Conservation (phyloP, 1,139 yeast species). For the Taiozyma sp. region DNA sequence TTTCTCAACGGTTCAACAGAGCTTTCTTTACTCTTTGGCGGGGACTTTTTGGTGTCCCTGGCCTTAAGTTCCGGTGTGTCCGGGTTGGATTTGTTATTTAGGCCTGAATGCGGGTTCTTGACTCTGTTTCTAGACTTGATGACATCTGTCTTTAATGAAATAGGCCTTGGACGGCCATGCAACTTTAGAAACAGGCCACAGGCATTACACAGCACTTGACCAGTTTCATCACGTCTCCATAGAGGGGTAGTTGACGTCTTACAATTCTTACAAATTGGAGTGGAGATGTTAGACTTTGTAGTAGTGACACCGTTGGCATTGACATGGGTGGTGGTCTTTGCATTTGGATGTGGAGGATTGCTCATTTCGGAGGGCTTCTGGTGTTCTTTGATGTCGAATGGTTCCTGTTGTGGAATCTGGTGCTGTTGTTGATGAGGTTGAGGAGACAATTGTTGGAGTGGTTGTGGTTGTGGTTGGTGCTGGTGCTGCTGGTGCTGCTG, state of each 20-base stretch:
- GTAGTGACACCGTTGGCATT: conserved; percentile 33
- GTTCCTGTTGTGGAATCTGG: conserved; percentile 3
- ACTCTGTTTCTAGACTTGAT: conserved; percentile 83
- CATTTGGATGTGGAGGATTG: conserved; percentile 30
- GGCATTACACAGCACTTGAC: conserved; percentile 91
- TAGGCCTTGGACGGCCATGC: conserved; percentile 91
- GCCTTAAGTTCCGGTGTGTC: conserved; percentile 19
- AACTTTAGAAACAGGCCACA: conserved; percentile 88
- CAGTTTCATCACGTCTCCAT: conserved; percentile 93
- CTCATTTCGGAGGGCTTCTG: background rate
- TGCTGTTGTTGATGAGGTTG: conserved; percentile 3
- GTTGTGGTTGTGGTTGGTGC: conserved; percentile 1
- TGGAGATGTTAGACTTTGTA: conserved; percentile 41
- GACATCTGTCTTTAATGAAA: conserved; percentile 84
- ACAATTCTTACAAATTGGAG: conserved; percentile 85
- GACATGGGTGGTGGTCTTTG: conserved; percentile 38
- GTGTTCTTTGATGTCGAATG: background rate
- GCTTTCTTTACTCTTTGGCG: conserved; percentile 9
- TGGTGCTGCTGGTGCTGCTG: conserved; percentile 1
- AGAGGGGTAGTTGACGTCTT: conserved; percentile 89
- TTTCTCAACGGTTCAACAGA: background rate
- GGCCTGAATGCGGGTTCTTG: conserved; percentile 15
- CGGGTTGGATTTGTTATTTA: conserved; percentile 13
- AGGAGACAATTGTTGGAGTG: background rate
- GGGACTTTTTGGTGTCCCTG: conserved; percentile 13